Percentiles rank a stretch among this genome's conserved stretches.
Conservation (phyloP, 2,329 filamentous ascomycete genomes). For the Bipolaris zeicola region DNA sequence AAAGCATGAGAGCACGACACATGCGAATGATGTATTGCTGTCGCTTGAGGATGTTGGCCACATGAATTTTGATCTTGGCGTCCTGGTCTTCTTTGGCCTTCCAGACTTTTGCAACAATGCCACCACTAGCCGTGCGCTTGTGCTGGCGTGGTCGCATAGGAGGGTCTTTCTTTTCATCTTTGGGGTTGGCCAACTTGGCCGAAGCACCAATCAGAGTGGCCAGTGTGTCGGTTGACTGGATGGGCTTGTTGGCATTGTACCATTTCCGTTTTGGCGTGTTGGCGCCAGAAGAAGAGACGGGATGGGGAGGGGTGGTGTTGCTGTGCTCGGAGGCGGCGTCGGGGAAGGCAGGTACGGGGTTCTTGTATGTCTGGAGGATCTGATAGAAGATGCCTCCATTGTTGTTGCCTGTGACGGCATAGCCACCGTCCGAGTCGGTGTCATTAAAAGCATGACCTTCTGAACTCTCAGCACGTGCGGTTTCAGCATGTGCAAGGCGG, state of each 20-base stretch:
- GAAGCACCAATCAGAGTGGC: slow-evolving; percentile 39
- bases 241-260: slow-evolving; percentile 37
- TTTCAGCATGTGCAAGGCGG: slow-evolving; percentile 25
- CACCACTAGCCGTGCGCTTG: slow-evolving; percentile 31
- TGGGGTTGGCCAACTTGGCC: slow-evolving; percentile 36
- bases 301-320: slow-evolving; percentile 19
- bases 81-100: slow-evolving; percentile 54
- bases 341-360: slow-evolving; percentile 21
- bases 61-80: slow-evolving; percentile 63
- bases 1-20: slow-evolving; percentile 84
- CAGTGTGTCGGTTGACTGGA: slow-evolving; percentile 37
- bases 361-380: slow-evolving; percentile 41
- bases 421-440: slow-evolving; percentile 25
- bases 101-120: slow-evolving; percentile 33
- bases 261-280: slow-evolving; percentile 38
- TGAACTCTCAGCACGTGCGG: slow-evolving; percentile 19
- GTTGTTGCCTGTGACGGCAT: slow-evolving; percentile 34
- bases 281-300: slow-evolving; percentile 31
- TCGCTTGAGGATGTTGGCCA: slow-evolving; percentile 72
- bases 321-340: slow-evolving; percentile 25
- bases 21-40: slow-evolving; percentile 86
- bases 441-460: slow-evolving; percentile 6
- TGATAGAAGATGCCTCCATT: slow-evolving; percentile 42
- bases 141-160: slow-evolving; percentile 23
- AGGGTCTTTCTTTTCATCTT: slow-evolving; percentile 25